Evolutionary conservation across 1,139 yeast genomes (phyloP), one percentile per base, ranked within the genome.

Genomic region (Diutina ranongensis): DNA sequence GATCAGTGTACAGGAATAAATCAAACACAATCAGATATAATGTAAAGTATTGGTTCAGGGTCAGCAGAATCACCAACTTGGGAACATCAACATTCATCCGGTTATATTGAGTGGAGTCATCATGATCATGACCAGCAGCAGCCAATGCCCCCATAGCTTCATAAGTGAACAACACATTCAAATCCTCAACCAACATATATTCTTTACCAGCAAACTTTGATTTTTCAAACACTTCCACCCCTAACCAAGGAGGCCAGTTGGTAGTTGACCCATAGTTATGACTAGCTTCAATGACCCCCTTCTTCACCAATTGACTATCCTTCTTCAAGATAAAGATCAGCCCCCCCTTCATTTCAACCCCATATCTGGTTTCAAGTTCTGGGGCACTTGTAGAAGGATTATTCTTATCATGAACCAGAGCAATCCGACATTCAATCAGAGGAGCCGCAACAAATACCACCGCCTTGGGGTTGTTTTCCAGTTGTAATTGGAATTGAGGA

Each of bases 401-500:
- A 3, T 60, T 51, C 45, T 60, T 58, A 25, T 64, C 64, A 25
- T 61, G 52, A 2, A 70, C 66, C 1, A 74, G 65, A 3, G 68
- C 52, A 15, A 70, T 62, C 48, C 69, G 68, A 4, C 67, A 62
- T 48, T 67, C 66, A 36, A 71, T 65, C 1, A 54, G 49, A 2
- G 76, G 76, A 0, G 75, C 62, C 0, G 74, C 49, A n/a, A 87
- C 72, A 47, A 85, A 78, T 2, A 83, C 71, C 45, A 76, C 76
- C 0, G 80, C 77, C 12, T 46, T 48, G 20, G 48, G 40, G 44
- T 77, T 76, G 46, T 76, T 76, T 33, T 80, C 81, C 46, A 85
- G 74, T 49, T 83, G 80, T 20, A 89, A 61, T 57, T 89, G 95
- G 45, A 92, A 77, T 58, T 92, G 97, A 4, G 32, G 38, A 15